Percentiles rank a stretch among this genome's conserved stretches.
phyloP scores from a whole-genome alignment of 2,329 filamentous ascomycete genomes.

The Coniochaeta pulveracea region DNA sequence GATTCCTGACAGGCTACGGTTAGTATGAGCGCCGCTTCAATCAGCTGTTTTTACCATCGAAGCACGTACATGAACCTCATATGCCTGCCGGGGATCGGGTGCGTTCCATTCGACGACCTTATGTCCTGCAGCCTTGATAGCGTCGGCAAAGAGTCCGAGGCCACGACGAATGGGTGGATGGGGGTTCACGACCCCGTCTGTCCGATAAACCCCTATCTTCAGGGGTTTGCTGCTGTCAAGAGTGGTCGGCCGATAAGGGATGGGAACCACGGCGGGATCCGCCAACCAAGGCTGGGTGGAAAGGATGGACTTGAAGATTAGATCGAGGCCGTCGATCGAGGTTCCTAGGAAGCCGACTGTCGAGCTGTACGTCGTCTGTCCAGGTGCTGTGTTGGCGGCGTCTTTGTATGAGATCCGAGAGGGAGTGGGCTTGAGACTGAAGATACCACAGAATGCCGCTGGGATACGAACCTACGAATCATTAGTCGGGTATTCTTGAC shows the following conservation, averaged over 20 bases:
- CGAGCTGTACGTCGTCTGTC: slow-evolving; percentile 50
- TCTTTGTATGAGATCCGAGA: slow-evolving; percentile 14
- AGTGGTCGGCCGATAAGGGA: slow-evolving; percentile 50
- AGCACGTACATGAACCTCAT: slow-evolving; percentile 25
- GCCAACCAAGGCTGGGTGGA: slow-evolving; percentile 50
- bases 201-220: slow-evolving; percentile 40
- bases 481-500: too few relatives aligned
- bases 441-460: slow-evolving; percentile 19
- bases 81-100: slow-evolving; percentile 30
- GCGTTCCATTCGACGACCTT: slow-evolving; percentile 47
- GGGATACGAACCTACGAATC: slow-evolving; percentile 22
- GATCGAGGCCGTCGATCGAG: slow-evolving; percentile 37
- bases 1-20: slow-evolving; percentile 9
- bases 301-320: slow-evolving; percentile 43
- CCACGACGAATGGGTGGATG: slow-evolving; percentile 48
- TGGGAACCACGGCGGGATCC: slow-evolving; percentile 52
- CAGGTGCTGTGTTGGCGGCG: slow-evolving; percentile 22
- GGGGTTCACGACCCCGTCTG: slow-evolving; percentile 36
- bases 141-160: slow-evolving; percentile 35
- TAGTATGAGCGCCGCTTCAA: neutral
- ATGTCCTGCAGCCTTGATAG: slow-evolving; percentile 40
- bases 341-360: slow-evolving; percentile 53
- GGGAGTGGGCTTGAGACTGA: slow-evolving; percentile 16
- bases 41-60: too few relatives aligned
- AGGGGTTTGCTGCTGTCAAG: slow-evolving; percentile 24